These are phyloP conservation scores for Takashimella koratensis DNA, from an alignment of 1,284 basidiomycete genomes.

Conservation along the genomic window DNA sequence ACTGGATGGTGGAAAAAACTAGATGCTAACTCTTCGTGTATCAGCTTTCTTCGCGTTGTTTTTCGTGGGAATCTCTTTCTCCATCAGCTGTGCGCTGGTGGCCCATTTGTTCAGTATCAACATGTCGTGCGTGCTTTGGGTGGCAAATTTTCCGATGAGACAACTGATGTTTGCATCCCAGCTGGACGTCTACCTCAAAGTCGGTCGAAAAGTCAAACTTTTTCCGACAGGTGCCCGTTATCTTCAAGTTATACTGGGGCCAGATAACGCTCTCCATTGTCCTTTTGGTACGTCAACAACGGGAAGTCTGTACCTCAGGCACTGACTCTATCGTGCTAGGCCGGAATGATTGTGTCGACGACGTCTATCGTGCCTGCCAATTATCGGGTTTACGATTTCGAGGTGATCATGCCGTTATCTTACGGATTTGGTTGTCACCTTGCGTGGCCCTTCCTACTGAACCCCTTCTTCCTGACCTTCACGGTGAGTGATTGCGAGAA, in stretches of 20 bases:
- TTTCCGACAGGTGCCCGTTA: constrained; percentile 76
- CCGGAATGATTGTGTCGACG: constrained; percentile 6
- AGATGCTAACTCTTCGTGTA: no score
- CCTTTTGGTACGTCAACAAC: constrained; percentile 50
- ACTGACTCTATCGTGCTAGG: no score
- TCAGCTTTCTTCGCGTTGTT: no score
- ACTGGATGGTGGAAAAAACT: no score
- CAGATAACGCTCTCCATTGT: constrained; percentile 57
- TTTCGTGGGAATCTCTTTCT: no score
- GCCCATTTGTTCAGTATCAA: no score
- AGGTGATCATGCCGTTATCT: constrained; percentile 7
- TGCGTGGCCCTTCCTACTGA: constrained; percentile 9
- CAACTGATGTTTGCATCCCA: no score
- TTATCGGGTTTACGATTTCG: constrained; percentile 4
- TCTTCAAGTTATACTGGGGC: constrained; percentile 65
- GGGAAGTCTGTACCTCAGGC: no score
- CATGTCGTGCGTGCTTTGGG: no score
- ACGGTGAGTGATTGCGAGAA: constrained; percentile 8
- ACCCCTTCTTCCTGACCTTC: constrained; percentile 7
- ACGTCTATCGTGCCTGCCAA: constrained; percentile 1
- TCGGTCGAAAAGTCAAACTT: constrained; percentile 73
- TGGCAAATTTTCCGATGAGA: no score
- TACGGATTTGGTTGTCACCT: constrained; percentile 5
- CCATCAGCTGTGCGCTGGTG: no score
- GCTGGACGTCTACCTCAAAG: constrained; percentile 17